Percentiles rank a stretch among this genome's conserved stretches.
phyloP scores from a whole-genome alignment of 805 yeast genomes.

The Aciculoconidium aculeatum region DNA sequence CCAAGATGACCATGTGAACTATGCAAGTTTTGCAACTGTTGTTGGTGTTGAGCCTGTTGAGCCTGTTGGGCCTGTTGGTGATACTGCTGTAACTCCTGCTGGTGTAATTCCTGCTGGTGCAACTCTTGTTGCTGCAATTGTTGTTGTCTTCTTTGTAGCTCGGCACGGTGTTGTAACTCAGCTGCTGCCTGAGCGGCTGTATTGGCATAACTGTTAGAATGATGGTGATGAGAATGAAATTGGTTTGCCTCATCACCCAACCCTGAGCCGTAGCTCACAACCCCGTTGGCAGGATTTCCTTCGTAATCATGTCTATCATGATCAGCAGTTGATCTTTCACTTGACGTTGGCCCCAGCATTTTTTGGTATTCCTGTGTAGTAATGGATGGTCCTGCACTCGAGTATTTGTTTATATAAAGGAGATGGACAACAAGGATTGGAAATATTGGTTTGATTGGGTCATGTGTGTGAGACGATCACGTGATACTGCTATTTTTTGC shows the following conservation, averaged over 20 bases:
- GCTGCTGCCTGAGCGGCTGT: constrained; percentile 11
- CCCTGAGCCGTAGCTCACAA: not conserved
- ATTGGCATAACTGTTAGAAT: constrained; percentile 9
- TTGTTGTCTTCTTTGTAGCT: constrained; percentile 14
- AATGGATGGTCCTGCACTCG: constrained; percentile 22
- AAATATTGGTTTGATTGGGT: no score
- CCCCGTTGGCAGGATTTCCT: constrained; percentile 1
- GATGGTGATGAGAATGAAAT: constrained; percentile 10
- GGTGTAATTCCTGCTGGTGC: constrained; percentile 12
- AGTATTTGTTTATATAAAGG: constrained; percentile 1
- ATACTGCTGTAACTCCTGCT: constrained; percentile 8
- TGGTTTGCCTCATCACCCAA: constrained; percentile 8
- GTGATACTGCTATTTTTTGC: no score
- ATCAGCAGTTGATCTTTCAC: constrained; percentile 18
- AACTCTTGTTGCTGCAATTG: constrained; percentile 14
- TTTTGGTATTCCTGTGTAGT: constrained; percentile 1
- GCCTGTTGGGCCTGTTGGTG: constrained; percentile 12
- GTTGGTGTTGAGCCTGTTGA: constrained; percentile 11
- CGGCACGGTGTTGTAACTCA: constrained; percentile 17
- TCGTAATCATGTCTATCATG: constrained; percentile 2
- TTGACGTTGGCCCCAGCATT: constrained; percentile 27
- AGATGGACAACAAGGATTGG: not conserved
- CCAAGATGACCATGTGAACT: constrained; percentile 12
- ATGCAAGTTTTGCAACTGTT: no score
- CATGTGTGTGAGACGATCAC: no score